These are phyloP conservation scores for Prunus persica DNA, from an alignment of 306 rosid species.

Conservation along the genomic window Prunus_persica_NCBIv2 NC_034014.1:7990501-7991000, in stretches of 20 bases:
- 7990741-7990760: slow-evolving; percentile 85
- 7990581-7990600: too few species aligned
- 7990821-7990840: slow-evolving; percentile 62
- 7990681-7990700: too few species aligned
- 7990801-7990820: slow-evolving; percentile 74
- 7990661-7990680: too few species aligned
- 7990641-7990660: too few species aligned
- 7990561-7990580: too few species aligned
- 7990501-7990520: not conserved
- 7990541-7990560: too few species aligned
- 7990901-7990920: slow-evolving; percentile 66
- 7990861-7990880: slow-evolving; percentile 83
- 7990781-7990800: slow-evolving; percentile 60
- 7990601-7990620: too few species aligned
- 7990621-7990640: too few species aligned
- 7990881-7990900: slow-evolving; percentile 70
- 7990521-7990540: too few species aligned
- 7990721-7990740: slow-evolving; percentile 8
- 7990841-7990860: slow-evolving; percentile 72
- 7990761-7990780: slow-evolving; percentile 85
- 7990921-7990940: slow-evolving; percentile 35
- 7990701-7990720: too few species aligned
- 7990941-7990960: not conserved
- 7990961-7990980: not conserved
- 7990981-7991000: slow-evolving; percentile 29